These are phyloP conservation scores for Olyra latifolia DNA, from an alignment of 176 grass and related monocot genomes.

Conservation along the genomic window DNA sequence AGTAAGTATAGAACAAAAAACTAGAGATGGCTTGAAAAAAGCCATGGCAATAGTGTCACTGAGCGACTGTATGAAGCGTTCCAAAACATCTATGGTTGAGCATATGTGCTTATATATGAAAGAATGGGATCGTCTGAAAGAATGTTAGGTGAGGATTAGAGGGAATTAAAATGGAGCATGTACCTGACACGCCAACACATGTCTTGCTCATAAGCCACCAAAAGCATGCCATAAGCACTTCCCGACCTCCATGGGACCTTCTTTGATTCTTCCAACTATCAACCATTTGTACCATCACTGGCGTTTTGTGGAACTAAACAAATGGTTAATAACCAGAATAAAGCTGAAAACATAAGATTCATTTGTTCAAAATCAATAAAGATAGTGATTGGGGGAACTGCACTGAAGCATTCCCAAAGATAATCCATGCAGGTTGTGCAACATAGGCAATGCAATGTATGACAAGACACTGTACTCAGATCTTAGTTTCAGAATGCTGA, in stretches of 20 bases:
- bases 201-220: conserved; percentile 18
- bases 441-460: too few relatives aligned
- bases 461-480: background rate
- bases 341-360: background rate
- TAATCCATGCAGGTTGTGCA: background rate
- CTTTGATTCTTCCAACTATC: background rate
- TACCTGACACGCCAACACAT: conserved; percentile 35
- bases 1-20: conserved; percentile 39
- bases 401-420: background rate
- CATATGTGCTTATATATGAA: conserved; percentile 16
- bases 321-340: background rate
- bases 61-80: conserved; percentile 26
- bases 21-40: conserved; percentile 20
- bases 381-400: background rate
- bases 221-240: conserved; percentile 1
- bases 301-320: background rate
- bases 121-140: background rate
- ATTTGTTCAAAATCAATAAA: background rate
- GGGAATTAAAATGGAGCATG: conserved; percentile 30
- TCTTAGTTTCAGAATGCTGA: background rate
- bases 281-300: background rate
- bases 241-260: conserved; percentile 25
- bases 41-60: conserved; percentile 43
- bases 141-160: conserved; percentile 58
- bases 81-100: conserved; percentile 9